A percentile compares a stretch with the other conserved stretches of the same genome.
These are phyloP conservation scores for Pulicaria dysenterica DNA, from an alignment of 129 eudicot genomes.

Conservation along the genomic window DNA sequence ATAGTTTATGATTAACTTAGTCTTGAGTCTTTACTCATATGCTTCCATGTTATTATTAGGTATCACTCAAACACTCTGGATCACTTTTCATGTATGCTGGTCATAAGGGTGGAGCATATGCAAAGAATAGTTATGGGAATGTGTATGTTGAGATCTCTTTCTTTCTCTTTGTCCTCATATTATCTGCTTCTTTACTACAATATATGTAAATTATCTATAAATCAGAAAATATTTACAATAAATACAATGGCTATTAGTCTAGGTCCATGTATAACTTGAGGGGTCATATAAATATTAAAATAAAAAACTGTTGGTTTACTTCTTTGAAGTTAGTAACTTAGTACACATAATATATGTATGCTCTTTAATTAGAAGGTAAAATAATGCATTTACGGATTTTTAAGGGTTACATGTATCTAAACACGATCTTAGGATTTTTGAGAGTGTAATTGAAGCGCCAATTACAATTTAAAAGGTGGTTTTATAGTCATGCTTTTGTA, in stretches of 20 bases:
- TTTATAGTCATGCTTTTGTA: neutral
- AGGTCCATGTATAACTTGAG: too few relatives aligned
- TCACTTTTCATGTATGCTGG: slow-evolving; percentile 99
- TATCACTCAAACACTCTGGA: slow-evolving; percentile 97
- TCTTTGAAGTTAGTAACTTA: neutral
- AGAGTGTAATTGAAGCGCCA: neutral
- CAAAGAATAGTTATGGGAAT: slow-evolving; percentile 93
- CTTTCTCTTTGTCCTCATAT: slow-evolving; percentile 13
- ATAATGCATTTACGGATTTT: neutral
- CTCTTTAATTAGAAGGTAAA: neutral
- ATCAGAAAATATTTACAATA: neutral
- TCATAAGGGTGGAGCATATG: slow-evolving; percentile 98
- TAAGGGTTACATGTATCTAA: neutral
- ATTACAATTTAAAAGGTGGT: neutral
- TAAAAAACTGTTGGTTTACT: neutral
- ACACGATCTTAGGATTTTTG: neutral
- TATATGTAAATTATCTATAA: neutral
- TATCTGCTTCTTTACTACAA: slow-evolving; percentile 22
- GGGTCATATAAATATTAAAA: too few relatives aligned
- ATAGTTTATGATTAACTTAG: neutral
- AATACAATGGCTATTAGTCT: neutral
- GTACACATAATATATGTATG: neutral
- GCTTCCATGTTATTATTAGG: slow-evolving; percentile 47
- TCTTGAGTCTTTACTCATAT: neutral
- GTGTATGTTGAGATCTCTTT: slow-evolving; percentile 50